phyloP scores from a whole-genome alignment of 1,139 yeast genomes.

The Yamadazyma trypodendri region DNA sequence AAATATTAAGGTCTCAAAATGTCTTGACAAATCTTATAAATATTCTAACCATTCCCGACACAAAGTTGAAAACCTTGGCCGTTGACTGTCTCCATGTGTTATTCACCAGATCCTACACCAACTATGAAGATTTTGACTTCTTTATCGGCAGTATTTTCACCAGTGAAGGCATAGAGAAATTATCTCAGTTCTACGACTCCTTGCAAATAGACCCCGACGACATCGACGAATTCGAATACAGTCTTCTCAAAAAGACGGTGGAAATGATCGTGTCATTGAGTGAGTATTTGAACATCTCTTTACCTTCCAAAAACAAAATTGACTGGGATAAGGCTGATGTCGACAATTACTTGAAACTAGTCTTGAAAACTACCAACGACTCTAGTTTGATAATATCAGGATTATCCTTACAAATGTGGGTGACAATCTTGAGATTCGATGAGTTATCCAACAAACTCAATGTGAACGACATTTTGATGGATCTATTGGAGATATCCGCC shows the following conservation, averaged over 20 bases:
- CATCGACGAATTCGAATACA: slow-evolving; percentile 75
- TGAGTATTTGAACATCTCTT: slow-evolving; percentile 59
- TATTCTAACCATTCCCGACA: slow-evolving; percentile 59
- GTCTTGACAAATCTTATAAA: slow-evolving; percentile 63
- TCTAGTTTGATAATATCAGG: slow-evolving; percentile 91
- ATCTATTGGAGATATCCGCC: slow-evolving; percentile 72
- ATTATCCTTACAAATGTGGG: slow-evolving; percentile 91
- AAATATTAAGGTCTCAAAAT: slow-evolving; percentile 65
- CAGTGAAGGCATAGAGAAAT: slow-evolving; percentile 65
- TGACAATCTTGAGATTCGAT: slow-evolving; percentile 79
- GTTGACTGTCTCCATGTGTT: slow-evolving; percentile 88
- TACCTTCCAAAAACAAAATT: slow-evolving; percentile 35
- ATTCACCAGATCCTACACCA: slow-evolving; percentile 75
- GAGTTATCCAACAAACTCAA: slow-evolving; percentile 57
- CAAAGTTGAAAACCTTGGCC: slow-evolving; percentile 75
- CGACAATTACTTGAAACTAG: slow-evolving; percentile 65
- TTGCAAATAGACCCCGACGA: slow-evolving; percentile 69
- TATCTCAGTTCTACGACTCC: slow-evolving; percentile 63
- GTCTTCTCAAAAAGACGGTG: slow-evolving; percentile 82
- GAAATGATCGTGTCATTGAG: slow-evolving; percentile 92
- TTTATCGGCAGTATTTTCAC: slow-evolving; percentile 80
- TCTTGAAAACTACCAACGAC: slow-evolving; percentile 77
- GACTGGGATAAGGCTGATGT: slow-evolving; percentile 56
- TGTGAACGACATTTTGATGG: slow-evolving; percentile 55
- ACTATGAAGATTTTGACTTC: slow-evolving; percentile 70